Evolutionary conservation across 176 grass and related monocot genomes (phyloP), one percentile per base, ranked within the genome.

Genomic region (Dendrocalamus sinicus): DNA sequence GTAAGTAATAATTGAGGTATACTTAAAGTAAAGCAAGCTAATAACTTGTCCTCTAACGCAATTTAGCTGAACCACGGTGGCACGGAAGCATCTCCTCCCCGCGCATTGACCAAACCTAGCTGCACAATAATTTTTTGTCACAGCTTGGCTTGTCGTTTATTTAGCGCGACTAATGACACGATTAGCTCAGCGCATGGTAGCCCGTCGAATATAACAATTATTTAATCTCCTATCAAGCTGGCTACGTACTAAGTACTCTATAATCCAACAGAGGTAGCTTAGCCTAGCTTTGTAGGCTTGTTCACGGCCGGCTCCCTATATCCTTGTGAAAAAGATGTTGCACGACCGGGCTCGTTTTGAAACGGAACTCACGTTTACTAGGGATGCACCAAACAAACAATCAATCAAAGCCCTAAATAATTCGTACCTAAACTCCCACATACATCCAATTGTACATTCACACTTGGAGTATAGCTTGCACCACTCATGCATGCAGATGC

Each of bases 161-260:
- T 28, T 9, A 41, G 41, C 54, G 4, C 51, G 55, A 51, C 32
- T 46, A 67, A 81, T 67, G 58, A 55, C 70, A 12, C 15, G 11
- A 54, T 81, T 54, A 60, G 77, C 74, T 73, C 85, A 82, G 35
- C 65, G 48, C 41, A 55, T 39, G 48, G 48, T 70, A 15, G 55
- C n/a, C 12, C 84, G 72, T 53, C 72, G 72, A 54, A 19, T 14
- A 37, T 17, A 3, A 66, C 19, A 35, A 39, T 19, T 4, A 61
- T 64, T 74, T 50, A 59, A 72, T 62, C 59, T 43, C 52, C 30
- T 4, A 39, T 6, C n/a, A 24, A 66, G 41, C 14, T 79, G 12
- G 17, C 57, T n/a, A 59, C 53, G 17, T 20, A 59, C 54, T 61
- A n/a, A n/a, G 44, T 46, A 70, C 67, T 78, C 67, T 26, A 86